Conservation (phyloP, 352 stramenopile species). For the Saprolegnia parasitica region DNA sequence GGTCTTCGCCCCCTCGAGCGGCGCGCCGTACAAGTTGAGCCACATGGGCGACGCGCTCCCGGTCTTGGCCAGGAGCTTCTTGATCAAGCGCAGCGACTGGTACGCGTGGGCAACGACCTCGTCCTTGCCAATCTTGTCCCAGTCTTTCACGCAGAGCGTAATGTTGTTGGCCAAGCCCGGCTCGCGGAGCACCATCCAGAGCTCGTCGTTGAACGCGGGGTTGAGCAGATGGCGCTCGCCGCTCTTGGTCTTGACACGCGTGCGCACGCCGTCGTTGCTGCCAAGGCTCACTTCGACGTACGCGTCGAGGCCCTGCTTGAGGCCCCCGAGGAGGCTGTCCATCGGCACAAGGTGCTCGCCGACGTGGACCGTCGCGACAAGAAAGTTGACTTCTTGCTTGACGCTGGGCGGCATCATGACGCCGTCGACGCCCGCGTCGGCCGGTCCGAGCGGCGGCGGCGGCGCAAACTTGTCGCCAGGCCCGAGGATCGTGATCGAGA, state of each 20-base stretch:
- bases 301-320: slow-evolving; percentile 59
- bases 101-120: slow-evolving; percentile 69
- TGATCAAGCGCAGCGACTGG: slow-evolving; percentile 67
- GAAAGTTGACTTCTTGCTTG: slow-evolving; percentile 66
- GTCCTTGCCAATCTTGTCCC: slow-evolving; percentile 68
- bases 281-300: slow-evolving; percentile 61
- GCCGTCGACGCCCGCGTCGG: slow-evolving; percentile 42
- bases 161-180: slow-evolving; percentile 77
- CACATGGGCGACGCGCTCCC: slow-evolving; percentile 42
- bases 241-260: slow-evolving; percentile 72
- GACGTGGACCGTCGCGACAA: slow-evolving; percentile 58
- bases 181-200: slow-evolving; percentile 71
- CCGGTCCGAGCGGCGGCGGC: slow-evolving; percentile 53
- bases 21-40: slow-evolving; percentile 75
- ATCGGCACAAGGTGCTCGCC: slow-evolving; percentile 71
- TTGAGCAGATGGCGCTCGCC: slow-evolving; percentile 58
- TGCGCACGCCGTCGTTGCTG: slow-evolving; percentile 56
- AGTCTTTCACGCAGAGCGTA: slow-evolving; percentile 65
- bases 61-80: slow-evolving; percentile 52
- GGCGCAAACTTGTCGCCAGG: slow-evolving; percentile 78
- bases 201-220: slow-evolving; percentile 73
- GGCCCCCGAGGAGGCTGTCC: slow-evolving; percentile 53
- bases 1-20: slow-evolving; percentile 50
- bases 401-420: slow-evolving; percentile 78
- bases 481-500: slow-evolving; percentile 83